Evolutionary conservation across 768 basidiomycete genomes (phyloP).

Genomic region (Cantharellus anzutake): DNA sequence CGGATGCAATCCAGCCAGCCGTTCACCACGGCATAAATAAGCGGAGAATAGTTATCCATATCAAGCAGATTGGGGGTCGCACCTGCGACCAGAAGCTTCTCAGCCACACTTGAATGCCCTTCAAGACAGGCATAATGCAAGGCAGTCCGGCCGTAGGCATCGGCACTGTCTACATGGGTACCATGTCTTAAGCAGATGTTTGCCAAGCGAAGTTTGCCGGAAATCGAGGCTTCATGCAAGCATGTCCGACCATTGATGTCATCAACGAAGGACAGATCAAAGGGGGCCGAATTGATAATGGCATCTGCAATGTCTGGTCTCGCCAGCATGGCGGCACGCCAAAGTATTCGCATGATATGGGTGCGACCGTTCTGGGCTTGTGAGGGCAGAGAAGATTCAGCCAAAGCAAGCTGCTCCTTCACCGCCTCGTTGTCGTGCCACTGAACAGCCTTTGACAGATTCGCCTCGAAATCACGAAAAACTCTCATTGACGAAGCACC

Average conservation of each 20-base stretch:
- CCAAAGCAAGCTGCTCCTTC: constrained; percentile 48
- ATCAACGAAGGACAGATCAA: constrained; percentile 85
- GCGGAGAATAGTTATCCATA: constrained; percentile 85
- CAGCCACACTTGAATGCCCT: constrained; percentile 61
- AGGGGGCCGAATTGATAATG: constrained; percentile 49
- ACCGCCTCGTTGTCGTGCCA: constrained; percentile 40
- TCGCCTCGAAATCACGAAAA: constrained; percentile 76
- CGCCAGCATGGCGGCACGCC: constrained; percentile 80
- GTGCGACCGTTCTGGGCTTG: constrained; percentile 34
- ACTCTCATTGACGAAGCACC: constrained; percentile 18
- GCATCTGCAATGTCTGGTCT: constrained; percentile 52
- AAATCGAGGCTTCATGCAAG: constrained; percentile 82
- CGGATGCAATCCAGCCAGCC: constrained; percentile 70
- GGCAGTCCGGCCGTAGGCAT: constrained; percentile 83
- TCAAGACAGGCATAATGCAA: constrained; percentile 95
- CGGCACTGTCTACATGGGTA: constrained; percentile 51
- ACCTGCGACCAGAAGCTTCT: constrained; percentile 47
- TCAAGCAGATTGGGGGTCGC: constrained; percentile 50
- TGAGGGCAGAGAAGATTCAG: constrained; percentile 35
- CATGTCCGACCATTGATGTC: constrained; percentile 94
- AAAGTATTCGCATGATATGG: constrained; percentile 79
- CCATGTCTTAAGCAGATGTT: constrained; percentile 58
- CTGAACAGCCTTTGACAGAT: constrained; percentile 59
- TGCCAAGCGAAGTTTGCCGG: constrained; percentile 60
- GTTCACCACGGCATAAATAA: constrained; percentile 80